Base-by-base conservation (phyloP, 148 eudicot genomes). In the Spergularia marina region DNA sequence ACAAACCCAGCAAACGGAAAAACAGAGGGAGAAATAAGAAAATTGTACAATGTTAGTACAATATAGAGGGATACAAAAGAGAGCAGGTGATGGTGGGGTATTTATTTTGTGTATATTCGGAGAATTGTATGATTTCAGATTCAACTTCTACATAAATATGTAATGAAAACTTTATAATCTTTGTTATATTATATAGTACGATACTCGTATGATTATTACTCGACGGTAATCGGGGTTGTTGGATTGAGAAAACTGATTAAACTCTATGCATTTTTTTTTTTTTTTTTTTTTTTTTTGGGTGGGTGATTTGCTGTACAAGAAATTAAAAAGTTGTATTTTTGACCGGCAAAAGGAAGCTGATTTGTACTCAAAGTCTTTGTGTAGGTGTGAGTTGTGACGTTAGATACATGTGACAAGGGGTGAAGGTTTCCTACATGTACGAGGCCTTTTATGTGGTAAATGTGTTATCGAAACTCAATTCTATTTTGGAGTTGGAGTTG, bases 31-130 rank as follows among this genome's bases (percentile, higher is more conserved):
- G 21, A 17, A n/a, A 21, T 12, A n/a, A 23, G 8, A 36, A 30
- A 13, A 64, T 49, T 47, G 58, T 51, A 64, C 7, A 54, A 52
- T 41, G 59, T 63, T 44, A 73, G 77, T 66, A 55, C 18, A 57
- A 16, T 30, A 1, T 34, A 64, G 62, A 44, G n/a, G n/a, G 16
- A 68, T 1, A 60, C 16, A 70, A 25, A 39, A 5, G n/a, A 21
- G 66, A 57, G 52, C n/a, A 34, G 12, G 36, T 11, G 13, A 14
- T 47, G 72, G 40, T 25, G 58, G 55, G 18, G 65, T 17, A 68
- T 79, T 69, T 73, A 39, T 79, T 23, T 23, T 74, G 65, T 74
- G 65, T 60, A 74, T 62, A 53, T 79, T 68, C 4, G 80, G 59
- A 51, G 51, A 77, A 65, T 14, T 12, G 55, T 57, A 49, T 21